Conservation (phyloP, 2,329 filamentous ascomycete species). For the Diaporthe batatas region DNA sequence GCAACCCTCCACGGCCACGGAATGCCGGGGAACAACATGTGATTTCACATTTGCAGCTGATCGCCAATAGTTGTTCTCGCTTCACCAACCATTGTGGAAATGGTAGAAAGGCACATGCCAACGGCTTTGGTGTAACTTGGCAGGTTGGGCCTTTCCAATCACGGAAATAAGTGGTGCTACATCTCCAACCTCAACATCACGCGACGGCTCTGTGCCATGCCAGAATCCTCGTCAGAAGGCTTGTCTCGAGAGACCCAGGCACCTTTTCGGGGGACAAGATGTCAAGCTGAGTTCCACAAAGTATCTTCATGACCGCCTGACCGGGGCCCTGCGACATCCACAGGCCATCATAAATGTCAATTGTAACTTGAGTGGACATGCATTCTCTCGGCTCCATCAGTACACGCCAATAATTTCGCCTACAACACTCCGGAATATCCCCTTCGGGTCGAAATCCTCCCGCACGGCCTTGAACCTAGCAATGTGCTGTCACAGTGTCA, state of each 20-base stretch:
- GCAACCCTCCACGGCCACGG: not conserved
- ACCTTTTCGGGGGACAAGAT: not conserved
- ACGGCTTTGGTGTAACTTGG: not conserved
- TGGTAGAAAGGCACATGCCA: not conserved
- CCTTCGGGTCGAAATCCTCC: conserved; percentile 62
- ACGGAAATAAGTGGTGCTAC: not conserved
- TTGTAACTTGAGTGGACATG: not conserved
- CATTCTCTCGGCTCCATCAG: conserved; percentile 34
- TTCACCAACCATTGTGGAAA: no score
- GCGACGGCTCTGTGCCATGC: not conserved
- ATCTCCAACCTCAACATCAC: not conserved
- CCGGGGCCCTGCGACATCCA: not conserved
- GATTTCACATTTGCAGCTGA: not conserved
- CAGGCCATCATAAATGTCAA: not conserved
- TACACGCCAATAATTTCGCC: conserved; percentile 64
- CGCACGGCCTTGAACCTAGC: conserved; percentile 62
- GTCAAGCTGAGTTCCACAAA: not conserved
- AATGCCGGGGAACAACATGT: not conserved
- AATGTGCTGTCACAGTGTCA: conserved; percentile 51
- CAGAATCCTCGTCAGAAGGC: not conserved
- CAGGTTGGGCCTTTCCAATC: no score
- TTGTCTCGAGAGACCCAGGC: not conserved
- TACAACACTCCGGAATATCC: conserved; percentile 61
- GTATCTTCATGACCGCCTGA: not conserved
- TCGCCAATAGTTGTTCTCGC: no score